Conservation (phyloP, 179 eudicot genomes). For the Sideroxylon spinosum region DNA sequence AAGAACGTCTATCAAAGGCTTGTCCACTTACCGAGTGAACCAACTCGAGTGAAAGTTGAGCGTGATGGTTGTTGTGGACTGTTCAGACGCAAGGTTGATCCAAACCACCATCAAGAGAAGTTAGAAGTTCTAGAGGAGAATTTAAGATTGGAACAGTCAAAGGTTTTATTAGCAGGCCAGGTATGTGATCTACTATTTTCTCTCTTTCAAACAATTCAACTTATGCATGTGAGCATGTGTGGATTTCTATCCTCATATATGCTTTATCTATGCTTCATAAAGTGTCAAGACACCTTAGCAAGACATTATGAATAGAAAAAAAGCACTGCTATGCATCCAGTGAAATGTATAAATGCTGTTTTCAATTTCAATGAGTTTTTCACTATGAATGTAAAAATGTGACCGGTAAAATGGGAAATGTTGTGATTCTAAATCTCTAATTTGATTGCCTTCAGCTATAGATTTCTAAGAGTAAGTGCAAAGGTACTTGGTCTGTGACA, state of each 20-base stretch:
- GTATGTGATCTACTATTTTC: constrained; percentile 28
- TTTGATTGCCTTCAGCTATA: constrained; percentile 4
- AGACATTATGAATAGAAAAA: too few species aligned
- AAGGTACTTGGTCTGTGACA: not conserved
- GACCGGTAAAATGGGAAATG: not conserved
- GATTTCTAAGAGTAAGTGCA: not conserved
- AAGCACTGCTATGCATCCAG: not conserved
- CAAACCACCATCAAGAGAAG: constrained; percentile 63
- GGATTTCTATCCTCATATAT: not conserved
- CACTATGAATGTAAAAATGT: not conserved
- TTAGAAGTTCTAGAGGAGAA: constrained; percentile 46
- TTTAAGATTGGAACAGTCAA: constrained; percentile 46
- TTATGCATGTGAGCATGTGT: not conserved
- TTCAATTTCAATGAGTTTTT: constrained; percentile 4
- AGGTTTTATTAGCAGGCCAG: constrained; percentile 22
- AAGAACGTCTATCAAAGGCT: constrained; percentile 49
- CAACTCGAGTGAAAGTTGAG: constrained; percentile 16
- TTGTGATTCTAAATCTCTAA: not conserved
- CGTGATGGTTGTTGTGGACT: constrained; percentile 20
- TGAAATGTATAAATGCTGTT: constrained; percentile 5
- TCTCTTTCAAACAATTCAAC: constrained; percentile 5
- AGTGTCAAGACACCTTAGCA: not conserved
- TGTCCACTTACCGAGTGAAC: constrained; percentile 27
- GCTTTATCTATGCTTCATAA: too few species aligned
- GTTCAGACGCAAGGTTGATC: constrained; percentile 43